Percentiles rank a stretch among this genome's conserved stretches.
Conservation (phyloP, 2,329 filamentous ascomycete species). For the Verticillium nubilum region DNA sequence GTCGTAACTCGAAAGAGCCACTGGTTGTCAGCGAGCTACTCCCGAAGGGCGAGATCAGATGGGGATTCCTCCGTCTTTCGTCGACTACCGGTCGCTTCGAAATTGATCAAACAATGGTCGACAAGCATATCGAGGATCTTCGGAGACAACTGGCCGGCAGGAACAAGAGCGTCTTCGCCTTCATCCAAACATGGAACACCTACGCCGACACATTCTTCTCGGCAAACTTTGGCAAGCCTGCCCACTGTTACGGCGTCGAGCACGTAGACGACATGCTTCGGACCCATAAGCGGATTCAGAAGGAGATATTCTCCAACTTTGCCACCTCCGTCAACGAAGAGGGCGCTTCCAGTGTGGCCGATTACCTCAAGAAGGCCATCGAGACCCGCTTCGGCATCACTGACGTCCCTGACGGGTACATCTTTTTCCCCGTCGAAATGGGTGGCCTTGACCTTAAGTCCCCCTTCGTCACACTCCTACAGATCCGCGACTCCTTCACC, state of each 20-base stretch:
- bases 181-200: slow-evolving; percentile 45
- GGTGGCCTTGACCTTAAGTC: slow-evolving; percentile 42
- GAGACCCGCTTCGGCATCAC: slow-evolving; percentile 41
- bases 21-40: slow-evolving; percentile 26
- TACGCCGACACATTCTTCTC: slow-evolving; percentile 47
- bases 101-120: slow-evolving; percentile 54
- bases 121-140: slow-evolving; percentile 54
- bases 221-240: slow-evolving; percentile 45
- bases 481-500: slow-evolving; percentile 27
- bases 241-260: slow-evolving; percentile 44
- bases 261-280: slow-evolving; percentile 48
- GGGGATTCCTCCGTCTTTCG: slow-evolving; percentile 53
- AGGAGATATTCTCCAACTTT: slow-evolving; percentile 35
- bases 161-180: slow-evolving; percentile 42
- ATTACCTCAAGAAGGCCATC: slow-evolving; percentile 50
- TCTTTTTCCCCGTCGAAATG: slow-evolving; percentile 39
- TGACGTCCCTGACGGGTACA: slow-evolving; percentile 37
- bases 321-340: slow-evolving; percentile 14
- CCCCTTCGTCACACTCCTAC: slow-evolving; percentile 36
- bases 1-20: slow-evolving; percentile 12
- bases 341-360: slow-evolving; percentile 37
- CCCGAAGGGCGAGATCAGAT: slow-evolving; percentile 42
- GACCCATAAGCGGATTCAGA: slow-evolving; percentile 43
- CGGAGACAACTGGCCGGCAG: slow-evolving; percentile 48
- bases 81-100: slow-evolving; percentile 46